phyloP scores from a whole-genome alignment of 371 early-diverging fungal species.

The Nematocida major region DNA sequence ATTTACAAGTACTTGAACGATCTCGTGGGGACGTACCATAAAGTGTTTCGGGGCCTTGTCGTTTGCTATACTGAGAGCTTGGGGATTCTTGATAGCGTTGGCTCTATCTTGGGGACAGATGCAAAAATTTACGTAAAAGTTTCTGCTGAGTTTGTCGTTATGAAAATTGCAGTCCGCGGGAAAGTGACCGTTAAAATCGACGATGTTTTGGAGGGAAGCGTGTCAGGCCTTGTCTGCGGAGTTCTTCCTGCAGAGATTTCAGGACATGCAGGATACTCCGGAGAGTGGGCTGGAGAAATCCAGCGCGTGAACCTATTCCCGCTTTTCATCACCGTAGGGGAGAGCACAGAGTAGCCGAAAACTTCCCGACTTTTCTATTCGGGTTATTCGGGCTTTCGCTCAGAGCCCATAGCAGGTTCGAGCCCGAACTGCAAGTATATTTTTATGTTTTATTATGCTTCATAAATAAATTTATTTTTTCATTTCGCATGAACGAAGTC shows the following conservation, averaged over 20 bases:
- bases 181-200: background rate
- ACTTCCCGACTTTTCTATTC: no score
- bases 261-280: background rate
- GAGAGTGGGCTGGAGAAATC: background rate
- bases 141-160: slow-evolving; percentile 23
- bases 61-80: slow-evolving; percentile 33
- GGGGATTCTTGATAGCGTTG: background rate
- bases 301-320: background rate
- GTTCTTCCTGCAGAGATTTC: background rate
- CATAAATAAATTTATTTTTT: slow-evolving; percentile 40
- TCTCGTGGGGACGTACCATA: slow-evolving; percentile 26
- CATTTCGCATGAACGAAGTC: background rate
- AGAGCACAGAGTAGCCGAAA: no score
- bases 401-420: no score
- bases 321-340: background rate
- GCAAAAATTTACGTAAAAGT: slow-evolving; percentile 31
- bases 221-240: background rate
- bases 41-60: slow-evolving; percentile 17
- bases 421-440: no score
- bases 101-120: background rate
- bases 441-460: no score
- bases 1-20: slow-evolving; percentile 11
- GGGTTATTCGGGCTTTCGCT: no score
- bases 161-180: background rate
- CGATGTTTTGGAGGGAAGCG: background rate